A percentile compares a stretch with the other conserved stretches of the same genome.
Conservation (phyloP, 1,284 basidiomycete species). For the Peniophora sp. region DNA sequence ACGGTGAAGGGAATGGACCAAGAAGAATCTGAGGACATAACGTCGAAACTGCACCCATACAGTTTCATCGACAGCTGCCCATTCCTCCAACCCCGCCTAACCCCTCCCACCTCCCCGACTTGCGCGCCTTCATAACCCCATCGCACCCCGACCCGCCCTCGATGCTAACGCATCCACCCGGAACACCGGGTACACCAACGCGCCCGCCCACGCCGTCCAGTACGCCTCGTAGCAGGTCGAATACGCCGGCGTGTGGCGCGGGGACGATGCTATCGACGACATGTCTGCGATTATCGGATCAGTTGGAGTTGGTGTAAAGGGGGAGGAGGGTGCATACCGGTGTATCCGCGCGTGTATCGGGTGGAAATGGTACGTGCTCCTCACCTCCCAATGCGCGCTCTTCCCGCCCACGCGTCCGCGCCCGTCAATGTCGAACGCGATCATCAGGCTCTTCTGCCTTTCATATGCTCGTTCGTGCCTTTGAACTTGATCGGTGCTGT, state of each 20-base stretch:
- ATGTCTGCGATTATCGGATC: no score
- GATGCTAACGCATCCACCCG: background rate
- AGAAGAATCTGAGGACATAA: no score
- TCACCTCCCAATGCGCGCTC: conserved; percentile 63
- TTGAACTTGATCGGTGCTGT: conserved; percentile 1
- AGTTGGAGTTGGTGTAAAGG: no score
- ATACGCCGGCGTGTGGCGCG: conserved; percentile 62
- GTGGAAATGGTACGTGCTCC: conserved; percentile 67
- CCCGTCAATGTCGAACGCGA: conserved; percentile 50
- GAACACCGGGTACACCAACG: background rate
- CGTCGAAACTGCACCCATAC: no score
- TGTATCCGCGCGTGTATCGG: conserved; percentile 54
- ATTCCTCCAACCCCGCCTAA: no score
- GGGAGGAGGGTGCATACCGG: background rate
- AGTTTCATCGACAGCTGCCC: no score
- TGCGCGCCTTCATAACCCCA: no score
- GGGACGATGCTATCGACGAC: conserved; percentile 65
- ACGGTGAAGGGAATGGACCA: no score
- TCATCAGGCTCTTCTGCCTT: conserved; percentile 44
- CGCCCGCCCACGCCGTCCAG: background rate
- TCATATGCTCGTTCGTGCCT: conserved; percentile 7
- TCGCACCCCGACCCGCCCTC: no score
- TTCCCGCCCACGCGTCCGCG: conserved; percentile 52
- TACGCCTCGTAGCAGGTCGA: conserved; percentile 39
- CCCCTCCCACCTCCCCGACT: no score